A percentile compares a stretch with the other conserved stretches of the same genome.
Evolutionary conservation across 2,329 filamentous ascomycete genomes (phyloP).

Genomic region (Alternaria arborescens): DNA sequence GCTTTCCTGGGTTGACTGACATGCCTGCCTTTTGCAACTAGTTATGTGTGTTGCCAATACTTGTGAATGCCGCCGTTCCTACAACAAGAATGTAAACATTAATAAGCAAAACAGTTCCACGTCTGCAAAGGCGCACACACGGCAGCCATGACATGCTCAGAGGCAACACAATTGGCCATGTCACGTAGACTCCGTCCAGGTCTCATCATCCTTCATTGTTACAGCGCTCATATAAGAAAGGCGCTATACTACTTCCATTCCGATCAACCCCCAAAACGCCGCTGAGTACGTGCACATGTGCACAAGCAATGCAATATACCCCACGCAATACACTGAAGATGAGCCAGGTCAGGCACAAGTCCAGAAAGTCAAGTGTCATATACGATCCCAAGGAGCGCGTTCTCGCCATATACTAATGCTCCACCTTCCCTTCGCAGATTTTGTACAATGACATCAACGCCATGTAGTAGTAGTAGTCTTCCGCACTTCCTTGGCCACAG

Average conservation of each 20-base stretch:
- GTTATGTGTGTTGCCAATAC: neutral
- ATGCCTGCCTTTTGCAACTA: neutral
- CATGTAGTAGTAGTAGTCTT: slow-evolving; percentile 14
- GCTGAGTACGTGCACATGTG: slow-evolving; percentile 10
- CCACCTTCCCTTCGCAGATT: slow-evolving; percentile 10
- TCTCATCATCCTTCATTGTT: slow-evolving; percentile 9
- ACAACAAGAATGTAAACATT: neutral
- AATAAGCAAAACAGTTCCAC: neutral
- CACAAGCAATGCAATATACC: slow-evolving; percentile 21
- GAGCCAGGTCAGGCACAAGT: slow-evolving; percentile 14
- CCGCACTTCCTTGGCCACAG: slow-evolving; percentile 1
- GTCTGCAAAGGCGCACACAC: neutral
- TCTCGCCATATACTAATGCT: slow-evolving; percentile 7
- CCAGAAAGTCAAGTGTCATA: slow-evolving; percentile 10
- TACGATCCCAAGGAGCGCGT: slow-evolving; percentile 14
- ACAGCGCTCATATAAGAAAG: slow-evolving; percentile 10
- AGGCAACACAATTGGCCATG: neutral
- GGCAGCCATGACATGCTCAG: neutral
- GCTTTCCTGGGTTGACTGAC: neutral
- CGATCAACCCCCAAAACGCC: slow-evolving; percentile 16
- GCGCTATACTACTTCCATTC: slow-evolving; percentile 14
- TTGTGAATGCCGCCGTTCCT: neutral
- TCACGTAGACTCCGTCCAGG: neutral
- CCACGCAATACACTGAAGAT: slow-evolving; percentile 12
- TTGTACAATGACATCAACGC: slow-evolving; percentile 15